Conservation (phyloP, 1,139 yeast genomes). For the Lodderomyces metapsilosis region DNA sequence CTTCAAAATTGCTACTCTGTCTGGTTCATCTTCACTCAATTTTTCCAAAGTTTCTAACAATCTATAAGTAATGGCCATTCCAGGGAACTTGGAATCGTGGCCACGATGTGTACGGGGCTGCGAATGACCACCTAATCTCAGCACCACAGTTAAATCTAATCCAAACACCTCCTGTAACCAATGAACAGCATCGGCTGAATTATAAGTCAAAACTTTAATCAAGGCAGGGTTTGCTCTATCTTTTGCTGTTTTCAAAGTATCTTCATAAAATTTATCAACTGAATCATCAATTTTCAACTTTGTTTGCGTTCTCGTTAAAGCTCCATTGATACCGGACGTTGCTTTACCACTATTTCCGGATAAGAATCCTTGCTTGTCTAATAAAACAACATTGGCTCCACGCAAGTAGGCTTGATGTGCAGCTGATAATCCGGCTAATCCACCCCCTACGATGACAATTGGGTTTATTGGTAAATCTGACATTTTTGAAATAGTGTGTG, state of each 20-base stretch:
- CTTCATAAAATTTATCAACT: constrained; percentile 59
- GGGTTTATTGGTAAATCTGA: constrained; percentile 33
- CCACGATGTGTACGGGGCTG: constrained; percentile 76
- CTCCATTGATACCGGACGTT: constrained; percentile 80
- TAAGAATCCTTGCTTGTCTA: constrained; percentile 63
- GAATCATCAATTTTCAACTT: constrained; percentile 51
- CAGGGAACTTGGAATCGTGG: constrained; percentile 64
- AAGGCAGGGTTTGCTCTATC: constrained; percentile 56
- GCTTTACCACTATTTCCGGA: constrained; percentile 85
- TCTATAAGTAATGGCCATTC: constrained; percentile 71
- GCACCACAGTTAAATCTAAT: constrained; percentile 62
- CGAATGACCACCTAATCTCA: constrained; percentile 74
- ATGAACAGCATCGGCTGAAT: constrained; percentile 60
- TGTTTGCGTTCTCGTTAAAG: constrained; percentile 61
- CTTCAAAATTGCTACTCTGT: constrained; percentile 50
- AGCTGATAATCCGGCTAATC: constrained; percentile 77
- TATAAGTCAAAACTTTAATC: constrained; percentile 49
- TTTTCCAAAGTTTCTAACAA: constrained; percentile 55
- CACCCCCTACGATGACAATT: constrained; percentile 73
- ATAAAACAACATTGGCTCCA: constrained; percentile 54
- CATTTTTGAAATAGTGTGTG: constrained; percentile 6
- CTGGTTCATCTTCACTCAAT: constrained; percentile 48
- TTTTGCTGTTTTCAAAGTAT: constrained; percentile 65
- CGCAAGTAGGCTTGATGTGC: constrained; percentile 63
- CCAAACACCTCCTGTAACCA: constrained; percentile 69